phyloP scores from a whole-genome alignment of 352 stramenopile species.

The Globisporangium nodosum region DNA sequence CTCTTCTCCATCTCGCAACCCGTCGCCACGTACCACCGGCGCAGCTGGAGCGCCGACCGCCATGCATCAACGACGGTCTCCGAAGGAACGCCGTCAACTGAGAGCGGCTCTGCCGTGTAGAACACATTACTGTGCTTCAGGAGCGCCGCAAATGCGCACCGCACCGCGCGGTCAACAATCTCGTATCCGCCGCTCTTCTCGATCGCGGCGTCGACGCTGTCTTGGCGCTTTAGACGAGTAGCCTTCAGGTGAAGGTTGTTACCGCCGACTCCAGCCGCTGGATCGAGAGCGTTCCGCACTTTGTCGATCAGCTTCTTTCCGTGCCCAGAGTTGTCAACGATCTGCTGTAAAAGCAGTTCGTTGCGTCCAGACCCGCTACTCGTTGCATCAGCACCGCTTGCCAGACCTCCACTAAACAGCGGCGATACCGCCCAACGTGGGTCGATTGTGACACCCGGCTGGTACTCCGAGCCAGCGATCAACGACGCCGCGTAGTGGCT shows the following conservation, averaged over 20 bases:
- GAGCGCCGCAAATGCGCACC: slow-evolving; percentile 70
- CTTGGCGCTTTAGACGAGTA: slow-evolving; percentile 64
- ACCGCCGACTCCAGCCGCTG: slow-evolving; percentile 23
- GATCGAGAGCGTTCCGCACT: slow-evolving; percentile 66
- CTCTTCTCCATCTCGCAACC: not conserved
- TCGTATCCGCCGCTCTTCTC: slow-evolving; percentile 85
- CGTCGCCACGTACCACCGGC: slow-evolving; percentile 53
- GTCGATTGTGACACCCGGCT: slow-evolving; percentile 16
- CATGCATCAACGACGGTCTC: slow-evolving; percentile 71
- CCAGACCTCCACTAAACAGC: slow-evolving; percentile 42
- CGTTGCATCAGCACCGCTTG: not conserved
- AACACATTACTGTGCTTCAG: slow-evolving; percentile 77
- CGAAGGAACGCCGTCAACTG: slow-evolving; percentile 45
- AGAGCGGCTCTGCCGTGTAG: slow-evolving; percentile 64
- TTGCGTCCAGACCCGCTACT: slow-evolving; percentile 27
- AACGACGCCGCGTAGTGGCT: slow-evolving; percentile 62
- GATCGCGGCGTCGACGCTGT: slow-evolving; percentile 77
- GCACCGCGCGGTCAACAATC: slow-evolving; percentile 73
- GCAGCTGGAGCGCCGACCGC: slow-evolving; percentile 70
- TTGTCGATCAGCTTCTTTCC: slow-evolving; percentile 82
- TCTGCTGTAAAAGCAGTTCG: slow-evolving; percentile 56
- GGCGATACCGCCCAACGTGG: slow-evolving; percentile 44
- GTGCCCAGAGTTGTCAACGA: slow-evolving; percentile 61
- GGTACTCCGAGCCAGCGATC: slow-evolving; percentile 30
- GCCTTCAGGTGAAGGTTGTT: slow-evolving; percentile 59